Conservation (phyloP, 306 rosid species). For the Arachis stenosperma region DNA sequence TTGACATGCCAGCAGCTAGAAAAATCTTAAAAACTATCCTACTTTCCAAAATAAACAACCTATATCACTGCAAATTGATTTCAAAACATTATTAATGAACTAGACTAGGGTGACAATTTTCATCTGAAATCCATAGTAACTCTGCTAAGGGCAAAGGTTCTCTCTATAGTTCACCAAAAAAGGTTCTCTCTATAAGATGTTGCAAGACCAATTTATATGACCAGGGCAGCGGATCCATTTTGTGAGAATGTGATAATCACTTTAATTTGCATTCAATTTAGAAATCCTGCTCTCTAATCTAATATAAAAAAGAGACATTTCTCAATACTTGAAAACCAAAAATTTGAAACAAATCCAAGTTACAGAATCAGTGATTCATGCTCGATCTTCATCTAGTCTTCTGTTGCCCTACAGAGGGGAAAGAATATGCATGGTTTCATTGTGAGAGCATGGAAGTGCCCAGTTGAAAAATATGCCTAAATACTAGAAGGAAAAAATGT, state of each 20-base stretch:
- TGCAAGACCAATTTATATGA: not conserved
- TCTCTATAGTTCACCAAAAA: no score
- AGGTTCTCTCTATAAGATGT: not conserved
- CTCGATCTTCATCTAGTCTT: slow-evolving; percentile 67
- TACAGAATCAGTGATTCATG: slow-evolving; percentile 34
- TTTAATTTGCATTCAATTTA: slow-evolving; percentile 9
- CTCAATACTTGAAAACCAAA: slow-evolving; percentile 40
- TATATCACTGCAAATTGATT: not conserved
- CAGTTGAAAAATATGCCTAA: slow-evolving; percentile 16
- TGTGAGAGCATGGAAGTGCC: slow-evolving; percentile 39
- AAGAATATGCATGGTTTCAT: slow-evolving; percentile 49
- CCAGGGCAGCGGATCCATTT: not conserved
- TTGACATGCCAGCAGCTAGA: not conserved
- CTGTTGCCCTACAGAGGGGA: slow-evolving; percentile 61
- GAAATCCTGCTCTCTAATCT: slow-evolving; percentile 32
- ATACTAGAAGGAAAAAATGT: not conserved
- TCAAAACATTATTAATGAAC: slow-evolving; percentile 17
- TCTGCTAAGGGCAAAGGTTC: not conserved
- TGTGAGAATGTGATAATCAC: not conserved
- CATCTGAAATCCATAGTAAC: not conserved
- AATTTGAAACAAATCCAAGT: slow-evolving; percentile 47
- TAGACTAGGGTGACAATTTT: not conserved
- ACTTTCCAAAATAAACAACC: not conserved
- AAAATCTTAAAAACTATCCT: not conserved
- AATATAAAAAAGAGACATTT: slow-evolving; percentile 38